Evolutionary conservation across 768 basidiomycete genomes (phyloP).

Genomic region (Rhodotorula paludigena): DNA sequence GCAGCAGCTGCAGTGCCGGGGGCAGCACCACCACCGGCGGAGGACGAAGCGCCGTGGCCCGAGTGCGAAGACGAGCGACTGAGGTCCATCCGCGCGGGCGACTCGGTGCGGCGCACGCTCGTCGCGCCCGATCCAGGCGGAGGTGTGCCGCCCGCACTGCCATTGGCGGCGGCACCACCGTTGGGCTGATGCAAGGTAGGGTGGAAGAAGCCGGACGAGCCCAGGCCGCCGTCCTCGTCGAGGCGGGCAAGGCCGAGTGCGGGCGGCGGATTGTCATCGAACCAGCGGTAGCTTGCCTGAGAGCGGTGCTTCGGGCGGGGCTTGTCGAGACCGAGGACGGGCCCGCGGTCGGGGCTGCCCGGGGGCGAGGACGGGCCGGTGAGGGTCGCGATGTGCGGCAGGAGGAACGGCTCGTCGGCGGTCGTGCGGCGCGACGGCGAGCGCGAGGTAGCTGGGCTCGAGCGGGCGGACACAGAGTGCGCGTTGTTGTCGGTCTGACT

Average conservation of each 20-base stretch:
- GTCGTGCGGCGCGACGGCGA: background rate
- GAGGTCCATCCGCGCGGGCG: background rate
- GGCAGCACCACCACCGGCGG: background rate
- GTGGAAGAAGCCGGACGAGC: background rate
- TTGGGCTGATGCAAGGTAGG: background rate
- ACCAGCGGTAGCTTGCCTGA: constrained; percentile 33
- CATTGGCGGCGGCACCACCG: too few species aligned
- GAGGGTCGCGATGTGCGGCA: background rate
- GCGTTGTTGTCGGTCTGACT: too few species aligned
- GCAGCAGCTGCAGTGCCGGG: background rate
- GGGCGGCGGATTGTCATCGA: constrained; percentile 5
- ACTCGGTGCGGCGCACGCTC: background rate
- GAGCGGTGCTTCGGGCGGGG: constrained; percentile 17
- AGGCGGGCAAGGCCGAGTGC: background rate
- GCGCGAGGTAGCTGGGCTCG: background rate
- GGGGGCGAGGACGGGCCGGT: constrained; percentile 10
- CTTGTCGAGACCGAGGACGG: constrained; percentile 15
- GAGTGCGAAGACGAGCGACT: background rate
- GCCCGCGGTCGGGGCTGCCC: too few species aligned
- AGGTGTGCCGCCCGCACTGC: too few species aligned
- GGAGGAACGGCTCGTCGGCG: background rate
- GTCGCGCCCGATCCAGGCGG: background rate
- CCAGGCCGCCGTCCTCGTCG: background rate
- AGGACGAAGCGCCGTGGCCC: background rate
- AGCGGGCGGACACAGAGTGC: background rate